phyloP scores from a whole-genome alignment of 306 rosid genomes.

The Fragaria vesca region DNA sequence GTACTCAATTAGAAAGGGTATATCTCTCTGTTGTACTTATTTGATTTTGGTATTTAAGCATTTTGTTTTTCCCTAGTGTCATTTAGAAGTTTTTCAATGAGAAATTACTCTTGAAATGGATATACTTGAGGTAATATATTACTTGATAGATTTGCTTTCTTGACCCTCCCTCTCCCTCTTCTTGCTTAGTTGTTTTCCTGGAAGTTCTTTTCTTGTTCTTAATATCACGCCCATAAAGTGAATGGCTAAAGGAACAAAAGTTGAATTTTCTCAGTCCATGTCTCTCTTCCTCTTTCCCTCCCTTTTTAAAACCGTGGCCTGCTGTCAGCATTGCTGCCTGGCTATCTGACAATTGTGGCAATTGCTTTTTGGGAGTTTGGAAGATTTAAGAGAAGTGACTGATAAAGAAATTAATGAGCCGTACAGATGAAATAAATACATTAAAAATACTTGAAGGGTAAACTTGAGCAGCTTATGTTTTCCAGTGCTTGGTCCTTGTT shows the following conservation, averaged over 20 bases:
- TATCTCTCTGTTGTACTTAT: constrained; percentile 9
- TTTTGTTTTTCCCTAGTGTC: not conserved
- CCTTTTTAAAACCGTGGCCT: not conserved
- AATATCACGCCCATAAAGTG: not conserved
- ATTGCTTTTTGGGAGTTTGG: not conserved
- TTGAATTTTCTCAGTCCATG: not conserved
- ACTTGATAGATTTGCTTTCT: not conserved
- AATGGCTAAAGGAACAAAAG: not conserved
- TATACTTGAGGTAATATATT: not conserved
- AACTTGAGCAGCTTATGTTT: not conserved
- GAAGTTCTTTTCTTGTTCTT: not conserved
- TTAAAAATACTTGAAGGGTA: not conserved
- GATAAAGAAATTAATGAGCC: not conserved
- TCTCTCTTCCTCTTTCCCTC: not conserved
- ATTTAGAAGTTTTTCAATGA: not conserved
- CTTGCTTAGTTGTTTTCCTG: not conserved
- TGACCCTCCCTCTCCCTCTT: not conserved
- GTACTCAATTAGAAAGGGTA: constrained; percentile 81
- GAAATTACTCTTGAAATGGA: not conserved
- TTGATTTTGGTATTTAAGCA: not conserved
- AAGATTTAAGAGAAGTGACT: not conserved
- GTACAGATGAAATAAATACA: not conserved
- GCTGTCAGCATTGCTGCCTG: not conserved
- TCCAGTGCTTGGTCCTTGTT: not conserved
- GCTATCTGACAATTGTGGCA: not conserved